Percentiles rank a stretch among this genome's conserved stretches.
Conservation (phyloP, 148 eudicot genomes). For the Vaccinium vitisidaea region DNA sequence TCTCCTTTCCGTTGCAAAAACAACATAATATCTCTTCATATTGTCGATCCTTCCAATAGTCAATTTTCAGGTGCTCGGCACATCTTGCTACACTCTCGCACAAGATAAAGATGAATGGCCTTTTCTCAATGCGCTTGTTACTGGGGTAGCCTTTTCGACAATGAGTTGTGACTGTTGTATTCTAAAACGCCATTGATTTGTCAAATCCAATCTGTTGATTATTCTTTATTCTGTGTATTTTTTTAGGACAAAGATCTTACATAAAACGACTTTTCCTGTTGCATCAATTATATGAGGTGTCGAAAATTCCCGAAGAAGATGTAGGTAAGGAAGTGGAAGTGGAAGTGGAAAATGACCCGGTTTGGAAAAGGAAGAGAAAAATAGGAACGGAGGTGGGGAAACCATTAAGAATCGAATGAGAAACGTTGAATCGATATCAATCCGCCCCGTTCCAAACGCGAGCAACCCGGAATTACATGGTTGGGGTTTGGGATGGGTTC, state of each 20-base stretch:
- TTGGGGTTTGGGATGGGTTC: too few species aligned
- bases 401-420: not conserved
- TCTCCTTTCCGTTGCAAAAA: constrained; percentile 57
- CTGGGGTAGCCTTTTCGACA: not conserved
- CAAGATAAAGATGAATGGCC: not conserved
- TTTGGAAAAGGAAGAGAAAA: not conserved
- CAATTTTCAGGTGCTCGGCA: constrained; percentile 7
- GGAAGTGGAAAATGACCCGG: not conserved
- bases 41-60: not conserved
- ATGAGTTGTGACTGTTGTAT: not conserved
- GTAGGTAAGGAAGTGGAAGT: not conserved
- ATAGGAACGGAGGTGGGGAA: not conserved
- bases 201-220: not conserved
- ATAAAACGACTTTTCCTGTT: not conserved
- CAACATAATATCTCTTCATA: constrained; percentile 23
- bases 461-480: too few species aligned
- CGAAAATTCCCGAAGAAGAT: not conserved
- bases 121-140: not conserved
- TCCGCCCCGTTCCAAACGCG: too few species aligned
- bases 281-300: not conserved
- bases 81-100: not conserved
- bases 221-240: not conserved
- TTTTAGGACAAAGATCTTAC: not conserved
- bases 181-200: not conserved
- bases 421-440: too few species aligned